Percentiles rank a stretch among this genome's conserved stretches.
Conservation (phyloP, 345 rosid species). For the Conringia planisiliqua region DNA sequence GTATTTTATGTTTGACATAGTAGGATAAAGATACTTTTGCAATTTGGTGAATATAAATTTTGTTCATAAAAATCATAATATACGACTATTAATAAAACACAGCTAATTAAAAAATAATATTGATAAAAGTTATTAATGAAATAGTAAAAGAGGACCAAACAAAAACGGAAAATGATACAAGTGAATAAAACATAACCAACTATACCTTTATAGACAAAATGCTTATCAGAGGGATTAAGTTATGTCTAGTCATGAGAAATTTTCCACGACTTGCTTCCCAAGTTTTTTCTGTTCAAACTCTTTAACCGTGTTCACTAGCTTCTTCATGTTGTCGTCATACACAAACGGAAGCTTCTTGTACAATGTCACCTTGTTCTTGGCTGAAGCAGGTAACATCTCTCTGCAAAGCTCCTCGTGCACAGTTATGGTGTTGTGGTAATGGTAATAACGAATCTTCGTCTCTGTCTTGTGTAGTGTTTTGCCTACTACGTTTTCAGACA, state of each 20-base stretch:
- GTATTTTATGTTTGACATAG: no score
- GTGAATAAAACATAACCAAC: constrained; percentile 12
- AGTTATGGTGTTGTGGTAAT: constrained; percentile 72
- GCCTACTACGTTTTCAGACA: constrained; percentile 87
- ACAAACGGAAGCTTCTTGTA: constrained; percentile 60
- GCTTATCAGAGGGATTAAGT: background rate
- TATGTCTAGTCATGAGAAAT: constrained; percentile 25
- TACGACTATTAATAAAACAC: no score
- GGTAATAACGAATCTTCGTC: constrained; percentile 66
- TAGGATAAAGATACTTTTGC: no score
- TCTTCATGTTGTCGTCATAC: constrained; percentile 70
- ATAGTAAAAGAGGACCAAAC: constrained; percentile 10
- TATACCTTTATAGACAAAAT: constrained; percentile 37
- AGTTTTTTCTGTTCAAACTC: constrained; percentile 52
- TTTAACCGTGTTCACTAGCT: constrained; percentile 52
- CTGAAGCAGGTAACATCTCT: constrained; percentile 49
- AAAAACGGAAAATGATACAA: constrained; percentile 14
- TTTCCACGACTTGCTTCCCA: constrained; percentile 12
- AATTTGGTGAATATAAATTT: no score
- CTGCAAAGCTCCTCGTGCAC: constrained; percentile 65
- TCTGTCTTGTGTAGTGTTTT: constrained; percentile 77
- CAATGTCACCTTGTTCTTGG: constrained; percentile 47
- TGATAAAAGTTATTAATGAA: constrained; percentile 32
- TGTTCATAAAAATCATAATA: no score
- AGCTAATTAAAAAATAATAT: background rate